phyloP scores from a whole-genome alignment of 108 stramenopile genomes.

The Cyclotella cryptica region DNA sequence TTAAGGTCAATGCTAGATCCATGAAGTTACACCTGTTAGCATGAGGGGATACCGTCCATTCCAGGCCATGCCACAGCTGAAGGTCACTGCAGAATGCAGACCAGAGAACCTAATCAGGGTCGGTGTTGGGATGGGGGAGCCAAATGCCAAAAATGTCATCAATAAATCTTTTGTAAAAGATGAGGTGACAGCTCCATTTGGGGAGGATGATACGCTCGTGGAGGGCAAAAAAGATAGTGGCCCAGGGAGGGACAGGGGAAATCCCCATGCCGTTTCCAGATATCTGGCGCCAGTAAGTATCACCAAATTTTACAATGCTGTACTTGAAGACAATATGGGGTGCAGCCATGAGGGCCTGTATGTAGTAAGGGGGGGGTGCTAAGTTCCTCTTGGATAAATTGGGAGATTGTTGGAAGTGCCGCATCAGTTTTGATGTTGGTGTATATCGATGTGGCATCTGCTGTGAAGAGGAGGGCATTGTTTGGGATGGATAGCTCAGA shows the following conservation, averaged over 20 bases:
- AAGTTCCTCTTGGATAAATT: background rate
- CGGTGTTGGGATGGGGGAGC: background rate
- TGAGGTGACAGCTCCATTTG: background rate
- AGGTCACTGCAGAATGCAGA: background rate
- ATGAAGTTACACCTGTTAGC: background rate
- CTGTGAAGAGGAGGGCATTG: slow-evolving; percentile 26
- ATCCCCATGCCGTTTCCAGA: slow-evolving; percentile 15
- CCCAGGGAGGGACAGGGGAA: slow-evolving; percentile 20
- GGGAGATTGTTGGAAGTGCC: background rate
- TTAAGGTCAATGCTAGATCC: background rate
- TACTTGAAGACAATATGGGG: slow-evolving; percentile 7
- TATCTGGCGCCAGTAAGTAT: background rate
- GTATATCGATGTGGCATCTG: slow-evolving; percentile 11
- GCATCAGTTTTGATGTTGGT: slow-evolving; percentile 15
- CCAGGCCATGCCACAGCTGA: background rate
- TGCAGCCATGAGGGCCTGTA: background rate
- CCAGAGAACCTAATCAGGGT: background rate
- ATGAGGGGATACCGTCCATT: background rate
- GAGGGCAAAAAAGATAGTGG: slow-evolving; percentile 19
- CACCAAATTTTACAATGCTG: slow-evolving; percentile 16
- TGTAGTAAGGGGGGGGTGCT: background rate
- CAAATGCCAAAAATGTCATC: slow-evolving; percentile 22
- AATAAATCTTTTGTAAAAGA: slow-evolving; percentile 18
- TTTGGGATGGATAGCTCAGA: background rate
- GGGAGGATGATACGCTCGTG: background rate